Evolutionary conservation across 495 filamentous ascomycete species (phyloP).

Genomic region (Trichoderma asperelloides): DNA sequence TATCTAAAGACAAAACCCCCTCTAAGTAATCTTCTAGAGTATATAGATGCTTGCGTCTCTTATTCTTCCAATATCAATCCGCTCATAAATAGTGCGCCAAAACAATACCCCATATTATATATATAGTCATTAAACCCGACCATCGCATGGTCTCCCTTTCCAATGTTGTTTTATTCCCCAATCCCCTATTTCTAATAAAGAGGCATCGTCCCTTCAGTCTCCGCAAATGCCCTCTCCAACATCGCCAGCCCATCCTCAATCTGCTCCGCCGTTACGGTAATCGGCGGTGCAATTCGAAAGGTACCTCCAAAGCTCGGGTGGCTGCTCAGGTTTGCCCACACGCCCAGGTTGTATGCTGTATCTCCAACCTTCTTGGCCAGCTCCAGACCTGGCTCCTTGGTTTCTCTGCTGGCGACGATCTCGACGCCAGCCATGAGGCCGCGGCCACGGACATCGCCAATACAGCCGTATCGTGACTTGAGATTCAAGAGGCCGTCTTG

Average conservation of each 20-base stretch:
- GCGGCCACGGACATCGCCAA: slow-evolving; percentile 47
- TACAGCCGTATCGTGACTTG: slow-evolving; percentile 40
- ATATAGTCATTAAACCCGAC: not conserved
- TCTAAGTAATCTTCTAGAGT: too few species aligned
- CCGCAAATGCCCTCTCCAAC: slow-evolving; percentile 37
- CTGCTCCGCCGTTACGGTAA: slow-evolving; percentile 43
- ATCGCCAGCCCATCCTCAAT: slow-evolving; percentile 38
- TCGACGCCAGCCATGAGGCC: slow-evolving; percentile 46
- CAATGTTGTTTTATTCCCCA: not conserved
- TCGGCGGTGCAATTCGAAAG: slow-evolving; percentile 49
- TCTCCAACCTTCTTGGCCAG: slow-evolving; percentile 38
- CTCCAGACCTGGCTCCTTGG: slow-evolving; percentile 33
- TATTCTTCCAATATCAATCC: not conserved
- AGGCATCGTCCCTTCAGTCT: slow-evolving; percentile 16
- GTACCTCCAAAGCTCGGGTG: slow-evolving; percentile 43
- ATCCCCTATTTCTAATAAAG: slow-evolving; percentile 7
- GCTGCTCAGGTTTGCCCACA: slow-evolving; percentile 45
- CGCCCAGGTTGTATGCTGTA: slow-evolving; percentile 36
- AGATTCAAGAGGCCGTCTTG: slow-evolving; percentile 33
- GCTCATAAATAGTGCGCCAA: not conserved
- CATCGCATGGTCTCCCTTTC: not conserved
- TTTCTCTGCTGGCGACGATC: slow-evolving; percentile 38
- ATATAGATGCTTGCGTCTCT: not conserved
- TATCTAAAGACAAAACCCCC: too few species aligned
- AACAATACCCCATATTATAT: not conserved